These are phyloP conservation scores for Pythium vanterpoolii DNA, from an alignment of 352 stramenopile genomes.

Conservation along the genomic window DNA sequence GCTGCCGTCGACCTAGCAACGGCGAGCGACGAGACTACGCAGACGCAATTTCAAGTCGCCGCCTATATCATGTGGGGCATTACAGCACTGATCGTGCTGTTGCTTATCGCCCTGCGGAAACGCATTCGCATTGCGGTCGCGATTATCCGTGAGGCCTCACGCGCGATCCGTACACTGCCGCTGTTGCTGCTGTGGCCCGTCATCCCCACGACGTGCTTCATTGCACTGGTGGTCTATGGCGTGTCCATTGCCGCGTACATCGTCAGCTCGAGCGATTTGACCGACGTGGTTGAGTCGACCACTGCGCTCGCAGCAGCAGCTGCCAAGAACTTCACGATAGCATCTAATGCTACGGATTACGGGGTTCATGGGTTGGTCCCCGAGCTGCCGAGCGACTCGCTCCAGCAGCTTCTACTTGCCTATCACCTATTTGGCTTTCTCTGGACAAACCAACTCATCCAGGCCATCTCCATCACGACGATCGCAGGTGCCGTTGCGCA, in stretches of 20 bases:
- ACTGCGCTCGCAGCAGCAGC: conserved; percentile 17
- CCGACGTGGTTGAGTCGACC: conserved; percentile 20
- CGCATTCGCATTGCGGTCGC: conserved; percentile 64
- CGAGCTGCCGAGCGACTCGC: conserved; percentile 35
- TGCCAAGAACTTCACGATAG: conserved; percentile 6
- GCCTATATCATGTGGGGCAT: conserved; percentile 56
- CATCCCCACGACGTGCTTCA: conserved; percentile 48
- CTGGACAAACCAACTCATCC: conserved; percentile 95
- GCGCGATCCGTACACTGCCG: conserved; percentile 52
- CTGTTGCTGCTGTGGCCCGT: conserved; percentile 63
- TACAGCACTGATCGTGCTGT: conserved; percentile 44
- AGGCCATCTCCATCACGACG: conserved; percentile 93
- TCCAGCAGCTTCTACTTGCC: conserved; percentile 53
- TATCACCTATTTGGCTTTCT: conserved; percentile 95
- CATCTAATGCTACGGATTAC: not conserved
- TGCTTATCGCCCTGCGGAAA: conserved; percentile 68
- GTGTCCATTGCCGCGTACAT: conserved; percentile 55
- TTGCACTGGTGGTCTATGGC: conserved; percentile 55
- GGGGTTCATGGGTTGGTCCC: conserved; percentile 27
- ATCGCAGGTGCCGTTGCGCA: conserved; percentile 89
- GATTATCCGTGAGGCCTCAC: conserved; percentile 70
- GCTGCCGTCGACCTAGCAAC: conserved; percentile 25
- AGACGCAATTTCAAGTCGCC: conserved; percentile 60
- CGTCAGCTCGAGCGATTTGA: conserved; percentile 53
- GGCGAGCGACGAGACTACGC: conserved; percentile 32